Evolutionary conservation across 2,329 filamentous ascomycete genomes (phyloP), one percentile per base, ranked within the genome.

Genomic region (Fusarium anthophilum): DNA sequence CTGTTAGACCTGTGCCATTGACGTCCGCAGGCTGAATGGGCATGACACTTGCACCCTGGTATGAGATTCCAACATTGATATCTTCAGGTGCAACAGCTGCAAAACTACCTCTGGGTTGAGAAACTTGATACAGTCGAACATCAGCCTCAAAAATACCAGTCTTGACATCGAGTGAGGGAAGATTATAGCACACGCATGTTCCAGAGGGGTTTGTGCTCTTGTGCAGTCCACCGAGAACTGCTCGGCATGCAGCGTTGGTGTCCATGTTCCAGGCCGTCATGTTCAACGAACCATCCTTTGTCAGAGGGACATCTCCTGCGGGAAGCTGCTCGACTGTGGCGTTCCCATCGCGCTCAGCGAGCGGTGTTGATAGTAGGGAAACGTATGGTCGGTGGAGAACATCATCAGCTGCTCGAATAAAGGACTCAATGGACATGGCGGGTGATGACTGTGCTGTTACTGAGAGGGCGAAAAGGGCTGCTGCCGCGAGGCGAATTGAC

Each of bases 121-220:
- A 91, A 53, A 95, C 83, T 81, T 92, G 91, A 83, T 91, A 96
- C 68, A 96, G 84, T 61, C 93, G 88, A 57, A 96, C 82, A 80
- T 96, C 94, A 37, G 93, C 93, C 81, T 93, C 89, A 80, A 96
- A 96, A 22, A 90, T 84, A 37, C 93, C 93, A 2, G 89, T 91
- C 9, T 82, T 82, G 76, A 89, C 90, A 83, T 96, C 88, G 65
- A 94, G 87, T 44, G 89, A 90, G 1, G 92, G 91, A 30, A 97
- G 82, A 80, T 96, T 97, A 84, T 96, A 96, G 87, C 94, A 97
- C 54, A 94, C 89, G 66, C 92, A 92, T 54, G 94, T 89, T 57
- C 94, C 94, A 15, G 93, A 92, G 10, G 93, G 92, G 75, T 95
- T 96, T 30, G 89, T 88, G 47, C 91, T 89, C 68, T 87, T 84